phyloP scores from a whole-genome alignment of 176 grass and related monocot genomes.

The Ensete ventricosum region DNA sequence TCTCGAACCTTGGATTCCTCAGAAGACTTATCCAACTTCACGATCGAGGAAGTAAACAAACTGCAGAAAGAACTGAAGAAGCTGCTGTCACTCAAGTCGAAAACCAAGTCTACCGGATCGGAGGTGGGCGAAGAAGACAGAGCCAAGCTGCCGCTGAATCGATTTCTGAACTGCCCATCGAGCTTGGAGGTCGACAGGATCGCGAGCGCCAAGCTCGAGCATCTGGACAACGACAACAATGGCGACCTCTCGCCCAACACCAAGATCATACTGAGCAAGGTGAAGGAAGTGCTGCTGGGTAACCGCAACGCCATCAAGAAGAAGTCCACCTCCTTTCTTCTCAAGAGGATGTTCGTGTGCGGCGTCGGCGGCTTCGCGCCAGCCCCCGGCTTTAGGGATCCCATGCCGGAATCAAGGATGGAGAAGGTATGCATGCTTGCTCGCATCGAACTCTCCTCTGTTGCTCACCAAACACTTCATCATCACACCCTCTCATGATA shows the following conservation, averaged over 20 bases:
- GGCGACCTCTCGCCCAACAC: conserved; percentile 19
- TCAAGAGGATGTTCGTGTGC: conserved; percentile 42
- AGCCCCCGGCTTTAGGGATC: conserved; percentile 10
- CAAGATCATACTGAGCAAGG: conserved; percentile 38
- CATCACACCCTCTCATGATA: conserved; percentile 6
- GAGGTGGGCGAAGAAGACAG: neutral
- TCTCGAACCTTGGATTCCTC: conserved; percentile 1
- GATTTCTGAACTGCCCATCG: conserved; percentile 1
- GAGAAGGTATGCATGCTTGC: conserved; percentile 43
- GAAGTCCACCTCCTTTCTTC: conserved; percentile 43
- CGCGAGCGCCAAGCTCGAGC: neutral
- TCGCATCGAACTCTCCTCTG: too few relatives aligned
- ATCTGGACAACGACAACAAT: conserved; percentile 28
- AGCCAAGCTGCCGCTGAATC: neutral
- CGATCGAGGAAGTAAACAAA: conserved; percentile 61
- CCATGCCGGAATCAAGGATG: conserved; percentile 59
- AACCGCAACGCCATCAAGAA: conserved; percentile 37
- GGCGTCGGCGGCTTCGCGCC: conserved; percentile 45
- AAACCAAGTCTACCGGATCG: neutral
- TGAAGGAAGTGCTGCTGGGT: conserved; percentile 27
- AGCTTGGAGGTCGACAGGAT: neutral
- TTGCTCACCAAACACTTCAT: neutral
- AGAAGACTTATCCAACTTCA: conserved; percentile 53
- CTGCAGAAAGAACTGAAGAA: conserved; percentile 62
- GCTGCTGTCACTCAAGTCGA: conserved; percentile 19